These are phyloP conservation scores for Rosellinia necatrix DNA, from an alignment of 2,329 filamentous ascomycete genomes.

Conservation along the genomic window DNA sequence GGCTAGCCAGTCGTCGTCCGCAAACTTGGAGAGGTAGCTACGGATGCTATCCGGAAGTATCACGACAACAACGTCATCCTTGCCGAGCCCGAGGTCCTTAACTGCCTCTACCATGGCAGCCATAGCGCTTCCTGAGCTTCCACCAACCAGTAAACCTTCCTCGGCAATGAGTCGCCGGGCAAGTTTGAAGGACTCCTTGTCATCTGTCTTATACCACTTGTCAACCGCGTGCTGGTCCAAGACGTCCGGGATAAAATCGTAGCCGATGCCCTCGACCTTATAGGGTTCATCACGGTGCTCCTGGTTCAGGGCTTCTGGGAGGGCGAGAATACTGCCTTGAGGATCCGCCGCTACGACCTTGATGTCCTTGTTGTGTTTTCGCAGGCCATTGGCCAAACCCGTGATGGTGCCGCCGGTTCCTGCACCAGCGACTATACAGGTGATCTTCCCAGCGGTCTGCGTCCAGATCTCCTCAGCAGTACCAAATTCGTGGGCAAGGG, in stretches of 20 bases:
- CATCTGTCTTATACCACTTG: constrained; percentile 98
- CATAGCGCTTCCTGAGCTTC: constrained; percentile 91
- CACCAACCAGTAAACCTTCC: constrained; percentile 91
- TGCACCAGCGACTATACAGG: constrained; percentile 84
- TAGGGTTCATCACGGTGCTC: constrained; percentile 82
- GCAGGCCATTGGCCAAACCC: constrained; percentile 81
- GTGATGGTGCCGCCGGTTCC: constrained; percentile 96
- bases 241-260: constrained; percentile 97
- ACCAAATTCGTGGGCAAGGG: constrained; percentile 88
- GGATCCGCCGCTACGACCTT: constrained; percentile 94
- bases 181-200: constrained; percentile 86
- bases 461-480: constrained; percentile 96
- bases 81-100: constrained; percentile 75
- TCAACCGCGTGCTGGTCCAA: constrained; percentile 80
- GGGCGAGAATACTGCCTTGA: constrained; percentile 84
- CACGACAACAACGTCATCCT: constrained; percentile 88
- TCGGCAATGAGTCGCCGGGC: constrained; percentile 91
- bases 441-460: constrained; percentile 83
- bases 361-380: constrained; percentile 83
- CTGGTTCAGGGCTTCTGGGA: constrained; percentile 79
- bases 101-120: constrained; percentile 77
- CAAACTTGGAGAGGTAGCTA: constrained; percentile 97
- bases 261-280: constrained; percentile 98
- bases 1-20: constrained; percentile 97
- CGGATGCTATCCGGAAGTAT: constrained; percentile 94